Base-by-base conservation (phyloP, 345 rosid species). In the Anacardium occidentale region DNA sequence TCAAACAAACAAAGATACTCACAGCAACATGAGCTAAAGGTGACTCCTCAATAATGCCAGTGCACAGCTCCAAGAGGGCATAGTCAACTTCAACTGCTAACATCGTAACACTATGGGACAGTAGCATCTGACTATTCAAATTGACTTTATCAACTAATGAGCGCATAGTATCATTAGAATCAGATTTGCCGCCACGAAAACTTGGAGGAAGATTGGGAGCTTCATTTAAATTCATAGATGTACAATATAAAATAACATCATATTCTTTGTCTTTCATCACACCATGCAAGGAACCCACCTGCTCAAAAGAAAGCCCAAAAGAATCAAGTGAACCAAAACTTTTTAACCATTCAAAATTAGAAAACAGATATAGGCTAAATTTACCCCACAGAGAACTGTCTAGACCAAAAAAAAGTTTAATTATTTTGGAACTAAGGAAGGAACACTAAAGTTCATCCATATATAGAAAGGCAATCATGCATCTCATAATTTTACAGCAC, bases 181-280 rank as follows among this genome's bases (percentile, higher is more conserved):
- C 89, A 80, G 90, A 86, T 79, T 84, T 78, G 85, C 87, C 61
- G 62, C 89, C 96, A 66, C 98, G 99, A 77, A 95, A 95, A 78
- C 86, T 88, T 74, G 96, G 94, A 74, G 98, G 99, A 70, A 91
- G 91, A 73, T 73, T 92, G 66, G 99, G 96, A 71, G 79, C 89
- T 85, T 95, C 99, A 83, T 64, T 73, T 73, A 95, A 77, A 85
- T 95, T 95, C 89, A 85, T 83, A 77, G 8, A 24, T 57, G 79
- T 61, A 67, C 96, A 92, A 81, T 92, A 89, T 71, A 85, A 75
- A 78, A 92, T 86, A 70, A 95, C 90, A 79, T 81, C 81, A 82
- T 95, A 95, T 75, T 95, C 99, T 82, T 90, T 92, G 83, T 95
- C 90, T 55, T 94, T 91, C 82, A 95, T 84, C 76, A 90, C 91